phyloP scores from a whole-genome alignment of 768 basidiomycete species.

The Hygrophoropsis aurantiaca region DNA sequence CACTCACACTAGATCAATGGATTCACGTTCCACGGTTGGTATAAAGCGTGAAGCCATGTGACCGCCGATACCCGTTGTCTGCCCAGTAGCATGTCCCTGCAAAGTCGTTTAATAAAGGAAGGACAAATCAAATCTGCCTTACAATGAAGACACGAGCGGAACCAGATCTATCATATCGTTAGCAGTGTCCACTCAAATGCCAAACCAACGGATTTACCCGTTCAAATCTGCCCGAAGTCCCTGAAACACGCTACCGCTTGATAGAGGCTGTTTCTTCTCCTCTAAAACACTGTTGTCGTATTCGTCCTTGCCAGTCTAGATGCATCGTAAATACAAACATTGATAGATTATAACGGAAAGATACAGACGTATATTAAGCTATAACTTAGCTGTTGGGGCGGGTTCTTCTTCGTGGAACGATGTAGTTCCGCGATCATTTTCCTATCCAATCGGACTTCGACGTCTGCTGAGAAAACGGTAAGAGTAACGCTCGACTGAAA shows the following conservation, averaged over 20 bases:
- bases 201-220: conserved; percentile 47
- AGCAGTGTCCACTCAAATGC: background rate
- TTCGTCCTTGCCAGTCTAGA: conserved; percentile 78
- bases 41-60: conserved; percentile 84
- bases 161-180: conserved; percentile 46
- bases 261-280: conserved; percentile 55
- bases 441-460: conserved; percentile 15
- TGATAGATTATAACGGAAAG: background rate
- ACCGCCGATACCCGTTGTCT: conserved; percentile 82
- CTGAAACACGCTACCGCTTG: conserved; percentile 81
- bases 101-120: conserved; percentile 6
- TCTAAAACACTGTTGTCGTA: conserved; percentile 73
- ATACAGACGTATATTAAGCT: conserved; percentile 79
- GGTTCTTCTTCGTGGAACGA: conserved; percentile 93
- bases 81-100: conserved; percentile 86
- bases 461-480: conserved; percentile 32
- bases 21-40: conserved; percentile 94
- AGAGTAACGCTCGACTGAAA: conserved; percentile 27
- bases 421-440: conserved; percentile 59
- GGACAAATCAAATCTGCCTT: conserved; percentile 18
- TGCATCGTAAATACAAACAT: background rate
- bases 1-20: conserved; percentile 82
- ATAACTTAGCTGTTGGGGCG: conserved; percentile 71
- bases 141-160: conserved; percentile 85
- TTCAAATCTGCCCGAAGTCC: conserved; percentile 86